Evolutionary conservation across 371 early-diverging fungal genomes (phyloP), one percentile per base, ranked within the genome.

Genomic region (Mortierella sp.): DNA sequence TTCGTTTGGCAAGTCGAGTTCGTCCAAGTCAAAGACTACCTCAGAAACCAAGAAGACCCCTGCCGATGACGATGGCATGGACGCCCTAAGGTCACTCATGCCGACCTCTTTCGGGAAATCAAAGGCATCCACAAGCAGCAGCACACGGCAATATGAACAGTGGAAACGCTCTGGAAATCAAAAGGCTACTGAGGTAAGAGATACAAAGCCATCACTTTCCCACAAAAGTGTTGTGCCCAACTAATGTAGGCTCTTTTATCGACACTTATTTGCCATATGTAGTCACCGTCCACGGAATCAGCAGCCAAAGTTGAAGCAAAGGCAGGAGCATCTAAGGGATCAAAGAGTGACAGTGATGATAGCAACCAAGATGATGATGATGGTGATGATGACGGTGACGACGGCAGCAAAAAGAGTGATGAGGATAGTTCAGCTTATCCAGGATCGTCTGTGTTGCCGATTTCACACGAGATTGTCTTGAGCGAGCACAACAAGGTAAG

Each of bases 381-480:
- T 12, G 63, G 52, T 7, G 71, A 79, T 4, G 50, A 45, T 3
- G 64, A 78, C 17, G 69, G 67, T 19, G 65, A 68, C 0, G 77
- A 80, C 19, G 54, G 63, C 21, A 80, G 76, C 2, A 65, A 70
- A 22, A 55, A 72, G 10, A 73, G 53, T 6, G 66, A 54, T 41
- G 79, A 71, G 10, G 63, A 67, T 12, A 64, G 63, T 24, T 56
- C 51, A 6, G 80, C 84, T n/a, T 34, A 2, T 12, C 67, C 63
- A 6, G 60, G 60, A 5, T 68, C 76, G 0, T 45, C 68, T 3
- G 66, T 78, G 8, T 56, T 90, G 31, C 93, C 93, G 0, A 85
- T 89, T 43, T 83, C 92, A 1, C 89, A 91, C 61, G 88, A 89
- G 64, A 86, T 90, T 31, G 80, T 80, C 40, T 67, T 93, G 16